A percentile compares a stretch with the other conserved stretches of the same genome.
Evolutionary conservation across 2,329 filamentous ascomycete species (phyloP).

Genomic region (Aspergillus tanneri): DNA sequence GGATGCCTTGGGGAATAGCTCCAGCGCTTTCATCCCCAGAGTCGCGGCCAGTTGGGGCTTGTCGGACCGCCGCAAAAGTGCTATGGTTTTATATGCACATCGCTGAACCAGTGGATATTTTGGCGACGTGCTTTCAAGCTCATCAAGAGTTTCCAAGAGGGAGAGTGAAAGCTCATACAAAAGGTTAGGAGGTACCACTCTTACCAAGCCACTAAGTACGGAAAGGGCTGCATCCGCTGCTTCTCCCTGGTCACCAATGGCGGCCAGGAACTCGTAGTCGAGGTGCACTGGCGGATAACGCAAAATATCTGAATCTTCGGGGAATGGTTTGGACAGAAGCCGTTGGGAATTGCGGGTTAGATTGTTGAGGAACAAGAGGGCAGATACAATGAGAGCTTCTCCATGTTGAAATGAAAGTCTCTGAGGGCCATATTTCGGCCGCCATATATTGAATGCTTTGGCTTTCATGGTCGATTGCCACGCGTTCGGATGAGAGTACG

Average conservation of each 20-base stretch:
- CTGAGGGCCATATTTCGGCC: background rate
- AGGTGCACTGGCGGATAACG: constrained; percentile 6
- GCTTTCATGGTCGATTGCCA: background rate
- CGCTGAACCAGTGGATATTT: background rate
- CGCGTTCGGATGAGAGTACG: background rate
- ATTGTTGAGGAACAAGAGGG: background rate
- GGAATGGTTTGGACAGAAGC: background rate
- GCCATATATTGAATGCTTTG: background rate
- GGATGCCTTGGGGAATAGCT: background rate
- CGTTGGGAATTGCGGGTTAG: background rate
- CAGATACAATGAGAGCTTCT: background rate
- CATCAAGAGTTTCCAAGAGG: background rate
- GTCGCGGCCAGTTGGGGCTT: background rate
- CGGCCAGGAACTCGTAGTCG: constrained; percentile 5
- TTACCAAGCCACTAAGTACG: background rate
- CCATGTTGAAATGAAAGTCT: background rate
- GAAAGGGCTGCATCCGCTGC: background rate
- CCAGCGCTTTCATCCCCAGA: background rate
- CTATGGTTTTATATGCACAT: background rate
- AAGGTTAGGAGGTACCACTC: background rate
- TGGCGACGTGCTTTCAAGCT: background rate
- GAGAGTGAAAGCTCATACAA: background rate
- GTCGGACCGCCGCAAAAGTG: background rate
- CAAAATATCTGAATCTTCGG: background rate
- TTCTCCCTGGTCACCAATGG: background rate